Conservation (phyloP, 176 grass and related monocot species). For the Oryza australiensis region DNA sequence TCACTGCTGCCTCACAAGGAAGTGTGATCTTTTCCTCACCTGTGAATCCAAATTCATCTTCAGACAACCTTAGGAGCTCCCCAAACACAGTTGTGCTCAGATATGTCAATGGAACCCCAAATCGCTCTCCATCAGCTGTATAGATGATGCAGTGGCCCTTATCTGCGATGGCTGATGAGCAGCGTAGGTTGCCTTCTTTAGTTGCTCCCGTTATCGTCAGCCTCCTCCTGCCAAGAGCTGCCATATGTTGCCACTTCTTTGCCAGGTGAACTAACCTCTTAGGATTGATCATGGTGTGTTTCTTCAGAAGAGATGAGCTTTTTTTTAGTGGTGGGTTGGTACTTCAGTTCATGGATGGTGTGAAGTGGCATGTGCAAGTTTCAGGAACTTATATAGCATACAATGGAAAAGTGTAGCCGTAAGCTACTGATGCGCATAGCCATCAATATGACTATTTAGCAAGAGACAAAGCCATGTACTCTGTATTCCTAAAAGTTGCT, state of each 20-base stretch:
- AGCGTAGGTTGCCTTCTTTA: constrained; percentile 16
- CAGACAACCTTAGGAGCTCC: constrained; percentile 54
- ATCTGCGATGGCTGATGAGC: constrained; percentile 30
- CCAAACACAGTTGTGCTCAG: constrained; percentile 46
- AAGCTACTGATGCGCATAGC: constrained; percentile 2
- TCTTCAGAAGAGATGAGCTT: constrained; percentile 5
- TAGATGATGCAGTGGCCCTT: constrained; percentile 57
- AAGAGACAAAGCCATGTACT: constrained; percentile 21
- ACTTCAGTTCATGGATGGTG: constrained; percentile 17
- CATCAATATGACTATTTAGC: constrained; percentile 35
- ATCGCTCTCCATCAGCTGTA: constrained; percentile 44
- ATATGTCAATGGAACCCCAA: constrained; percentile 51
- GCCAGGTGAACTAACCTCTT: constrained; percentile 49
- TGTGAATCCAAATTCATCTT: constrained; percentile 58
- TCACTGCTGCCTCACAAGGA: constrained; percentile 55
- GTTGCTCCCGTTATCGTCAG: background rate
- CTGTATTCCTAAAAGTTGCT: constrained; percentile 22
- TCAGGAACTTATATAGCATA: constrained; percentile 44
- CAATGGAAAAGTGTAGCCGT: constrained; percentile 24
- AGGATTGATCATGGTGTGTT: constrained; percentile 38
- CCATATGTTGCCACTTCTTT: constrained; percentile 48
- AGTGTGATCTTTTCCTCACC: constrained; percentile 54
- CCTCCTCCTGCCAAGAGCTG: constrained; percentile 38
- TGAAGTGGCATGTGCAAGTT: constrained; percentile 29
- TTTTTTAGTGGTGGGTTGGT: constrained; percentile 30